Evolutionary conservation across 345 rosid species (phyloP).

Genomic region (Sonneratia alba): DNA sequence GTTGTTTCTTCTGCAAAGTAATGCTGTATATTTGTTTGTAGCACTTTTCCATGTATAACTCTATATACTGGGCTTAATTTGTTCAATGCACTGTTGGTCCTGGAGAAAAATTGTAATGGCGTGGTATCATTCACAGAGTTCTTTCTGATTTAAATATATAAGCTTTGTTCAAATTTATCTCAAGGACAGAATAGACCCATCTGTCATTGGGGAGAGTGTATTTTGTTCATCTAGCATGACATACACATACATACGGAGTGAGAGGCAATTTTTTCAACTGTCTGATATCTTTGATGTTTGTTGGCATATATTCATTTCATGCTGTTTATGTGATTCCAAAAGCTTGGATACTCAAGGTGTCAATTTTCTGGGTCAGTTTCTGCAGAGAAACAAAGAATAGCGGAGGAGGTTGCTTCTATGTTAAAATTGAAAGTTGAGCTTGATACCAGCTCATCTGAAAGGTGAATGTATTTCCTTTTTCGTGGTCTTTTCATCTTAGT

Average conservation of each 20-base stretch:
- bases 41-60: neutral
- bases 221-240: neutral
- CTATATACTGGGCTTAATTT: neutral
- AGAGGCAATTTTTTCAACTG: neutral
- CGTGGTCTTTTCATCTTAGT: neutral
- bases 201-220: neutral
- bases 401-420: conserved; percentile 81
- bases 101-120: neutral
- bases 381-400: conserved; percentile 80
- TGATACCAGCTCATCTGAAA: conserved; percentile 71
- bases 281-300: neutral
- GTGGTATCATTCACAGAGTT: neutral
- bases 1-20: conserved; percentile 15
- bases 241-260: neutral
- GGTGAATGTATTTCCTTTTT: conserved; percentile 24
- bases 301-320: conserved; percentile 3
- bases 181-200: neutral
- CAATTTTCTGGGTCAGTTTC: conserved; percentile 43
- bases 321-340: conserved; percentile 7
- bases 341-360: conserved; percentile 15
- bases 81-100: neutral
- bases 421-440: conserved; percentile 73
- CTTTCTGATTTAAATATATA: neutral
- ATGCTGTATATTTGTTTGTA: neutral
- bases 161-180: neutral